Conservation (phyloP, 2,329 filamentous ascomycete species). For the Aspergillus brasiliensis region DNA sequence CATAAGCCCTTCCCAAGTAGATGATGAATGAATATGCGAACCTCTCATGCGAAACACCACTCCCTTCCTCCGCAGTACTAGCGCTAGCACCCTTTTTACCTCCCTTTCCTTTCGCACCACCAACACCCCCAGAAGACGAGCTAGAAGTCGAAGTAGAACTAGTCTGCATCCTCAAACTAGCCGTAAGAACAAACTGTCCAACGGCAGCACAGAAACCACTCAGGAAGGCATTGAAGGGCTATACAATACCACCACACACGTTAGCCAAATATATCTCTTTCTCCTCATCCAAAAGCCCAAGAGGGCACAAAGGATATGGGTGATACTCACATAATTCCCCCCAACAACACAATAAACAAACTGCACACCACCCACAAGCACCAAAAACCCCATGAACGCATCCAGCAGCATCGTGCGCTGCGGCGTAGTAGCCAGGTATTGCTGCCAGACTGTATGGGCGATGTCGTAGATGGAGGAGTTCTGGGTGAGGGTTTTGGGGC, state of each 20-base stretch:
- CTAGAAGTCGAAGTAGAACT: conserved; percentile 53
- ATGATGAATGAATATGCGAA: conserved; percentile 8
- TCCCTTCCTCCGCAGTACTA: conserved; percentile 1
- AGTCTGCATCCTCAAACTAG: conserved; percentile 88
- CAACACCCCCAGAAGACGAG: conserved; percentile 55
- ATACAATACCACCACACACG: conserved; percentile 10
- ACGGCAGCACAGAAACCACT: conserved; percentile 93
- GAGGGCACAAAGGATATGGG: too few relatives aligned
- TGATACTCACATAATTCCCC: conserved; percentile 87
- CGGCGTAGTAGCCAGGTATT: conserved; percentile 79
- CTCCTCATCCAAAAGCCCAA: not conserved
- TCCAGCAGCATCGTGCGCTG: conserved; percentile 93
- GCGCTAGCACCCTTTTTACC: conserved; percentile 22
- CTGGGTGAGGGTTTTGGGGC: conserved; percentile 39
- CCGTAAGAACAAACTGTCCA: conserved; percentile 95
- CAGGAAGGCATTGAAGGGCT: conserved; percentile 99
- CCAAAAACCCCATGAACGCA: conserved; percentile 83
- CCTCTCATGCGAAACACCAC: conserved; percentile 45
- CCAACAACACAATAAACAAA: conserved; percentile 90
- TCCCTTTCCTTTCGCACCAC: conserved; percentile 28
- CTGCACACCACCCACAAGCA: conserved; percentile 83
- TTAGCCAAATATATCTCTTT: not conserved
- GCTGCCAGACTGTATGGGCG: conserved; percentile 68
- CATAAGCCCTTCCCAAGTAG: not conserved
- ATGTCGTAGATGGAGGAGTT: conserved; percentile 58